phyloP scores from a whole-genome alignment of 805 yeast genomes.

The Candida nanaspora region DNA sequence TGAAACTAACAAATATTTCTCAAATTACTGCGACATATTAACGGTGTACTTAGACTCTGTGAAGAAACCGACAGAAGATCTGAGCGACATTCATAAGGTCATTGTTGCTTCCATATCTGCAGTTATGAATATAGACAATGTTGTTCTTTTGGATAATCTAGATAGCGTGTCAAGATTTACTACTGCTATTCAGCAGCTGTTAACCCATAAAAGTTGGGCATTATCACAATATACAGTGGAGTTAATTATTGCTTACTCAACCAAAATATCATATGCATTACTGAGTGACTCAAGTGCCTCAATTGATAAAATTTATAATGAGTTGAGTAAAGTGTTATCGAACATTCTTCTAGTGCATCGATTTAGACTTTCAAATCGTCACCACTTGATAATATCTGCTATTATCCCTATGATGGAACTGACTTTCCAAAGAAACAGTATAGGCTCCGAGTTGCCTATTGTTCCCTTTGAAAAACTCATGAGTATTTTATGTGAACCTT shows the following conservation, averaged over 20 bases:
- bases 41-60: slow-evolving; percentile 3
- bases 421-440: slow-evolving; percentile 24
- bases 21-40: slow-evolving; percentile 2
- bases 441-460: slow-evolving; percentile 30
- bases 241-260: slow-evolving; percentile 23
- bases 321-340: slow-evolving; percentile 46
- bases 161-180: slow-evolving; percentile 12
- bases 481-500: slow-evolving; percentile 70
- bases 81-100: slow-evolving; percentile 8
- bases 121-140: slow-evolving; percentile 8
- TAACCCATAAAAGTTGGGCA: slow-evolving; percentile 47
- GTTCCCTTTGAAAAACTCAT: slow-evolving; percentile 49
- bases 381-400: slow-evolving; percentile 52
- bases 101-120: slow-evolving; percentile 26
- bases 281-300: neutral
- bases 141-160: slow-evolving; percentile 1
- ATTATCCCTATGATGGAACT: slow-evolving; percentile 45
- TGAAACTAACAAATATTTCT: neutral
- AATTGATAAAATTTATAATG: slow-evolving; percentile 27
- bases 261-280: slow-evolving; percentile 6
- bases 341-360: slow-evolving; percentile 62
- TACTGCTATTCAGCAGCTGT: slow-evolving; percentile 29
- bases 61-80: slow-evolving; percentile 3
- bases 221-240: slow-evolving; percentile 66
- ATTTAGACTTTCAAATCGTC: slow-evolving; percentile 60